Evolutionary conservation across 495 filamentous ascomycete species (phyloP), one percentile per base, ranked within the genome.

Genomic region (Penicillium daleae): DNA sequence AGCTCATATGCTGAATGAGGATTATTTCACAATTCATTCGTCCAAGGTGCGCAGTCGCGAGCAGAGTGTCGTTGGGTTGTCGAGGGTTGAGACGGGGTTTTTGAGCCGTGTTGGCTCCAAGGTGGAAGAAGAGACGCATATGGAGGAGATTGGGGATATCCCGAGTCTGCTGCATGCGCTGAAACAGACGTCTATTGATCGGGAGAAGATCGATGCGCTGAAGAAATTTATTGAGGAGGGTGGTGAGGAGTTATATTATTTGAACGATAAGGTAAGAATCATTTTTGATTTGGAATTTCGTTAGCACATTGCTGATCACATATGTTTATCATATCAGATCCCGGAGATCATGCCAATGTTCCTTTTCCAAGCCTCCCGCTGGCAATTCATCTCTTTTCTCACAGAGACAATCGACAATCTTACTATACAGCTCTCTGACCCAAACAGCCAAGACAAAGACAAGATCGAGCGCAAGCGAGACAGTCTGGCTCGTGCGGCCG

Each of bases 281-380:
- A 33, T 6, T 29, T 22, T 21, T 35, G 51, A 40, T 42, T 39
- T 46, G 12, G 22, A 17, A 24, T 13, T 27, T 59, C 29, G n/a
- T 60, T 27, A 13, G 56, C 40, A n/a, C 56, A 33, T 49, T 39
- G 10, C 42, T 24, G 46, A 64, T 71, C 60, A 69, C n/a, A 27
- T 32, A 31, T 21, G 56, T 52, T 37, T 9, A 31, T 32, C 32
- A 32, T 4, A 42, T 29, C 37, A 80, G 78, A 93, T 98, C 77
- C 90, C 90, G 26, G 84, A 89, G 22, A 91, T 98, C 66, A 93
- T 97, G 90, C 71, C 84, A 2, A 76, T 88, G 61, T 92, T 98
- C 74, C 82, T 98, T 44, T 98, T 96, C 73, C 94, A 98, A 74
- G 85, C 88, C 21, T 96, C 93, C 0, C 86, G 93, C 33, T 85